Percentiles rank a stretch among this genome's conserved stretches.
Conservation (phyloP, 2,329 filamentous ascomycete species). For the Cladobotryum mycophilum region DNA sequence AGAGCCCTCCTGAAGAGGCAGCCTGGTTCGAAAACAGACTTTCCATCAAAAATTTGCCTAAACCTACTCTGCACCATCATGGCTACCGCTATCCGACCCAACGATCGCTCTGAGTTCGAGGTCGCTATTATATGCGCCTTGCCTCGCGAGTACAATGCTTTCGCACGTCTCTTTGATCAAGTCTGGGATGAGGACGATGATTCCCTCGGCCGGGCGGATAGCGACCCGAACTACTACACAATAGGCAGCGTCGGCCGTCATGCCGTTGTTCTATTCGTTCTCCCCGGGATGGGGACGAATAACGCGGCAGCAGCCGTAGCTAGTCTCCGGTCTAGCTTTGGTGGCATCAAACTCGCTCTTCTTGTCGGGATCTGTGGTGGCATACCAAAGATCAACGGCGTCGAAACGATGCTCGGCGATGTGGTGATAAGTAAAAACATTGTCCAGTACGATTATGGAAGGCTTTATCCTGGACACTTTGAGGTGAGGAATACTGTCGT, state of each 20-base stretch:
- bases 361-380: conserved; percentile 37
- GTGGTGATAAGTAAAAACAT: conserved; percentile 26
- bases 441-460: conserved; percentile 24
- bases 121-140: conserved; percentile 26
- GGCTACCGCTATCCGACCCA: too few relatives aligned
- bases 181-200: conserved; percentile 20
- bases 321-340: conserved; percentile 28
- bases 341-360: conserved; percentile 26
- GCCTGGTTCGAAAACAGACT: too few relatives aligned
- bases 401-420: conserved; percentile 25
- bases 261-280: conserved; percentile 23
- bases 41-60: too few relatives aligned
- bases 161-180: conserved; percentile 19
- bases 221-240: conserved; percentile 25
- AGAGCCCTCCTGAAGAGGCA: too few relatives aligned
- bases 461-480: conserved; percentile 20
- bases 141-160: conserved; percentile 19
- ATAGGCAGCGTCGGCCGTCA: conserved; percentile 22
- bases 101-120: conserved; percentile 14
- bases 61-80: too few relatives aligned
- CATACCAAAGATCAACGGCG: conserved; percentile 16
- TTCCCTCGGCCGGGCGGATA: conserved; percentile 15
- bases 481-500: conserved; percentile 18
- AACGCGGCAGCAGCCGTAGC: conserved; percentile 20
- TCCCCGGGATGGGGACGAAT: conserved; percentile 23